A percentile compares a stretch with the other conserved stretches of the same genome.
Conservation (phyloP, 805 yeast genomes). For the Blastobotrys muscicola region DNA sequence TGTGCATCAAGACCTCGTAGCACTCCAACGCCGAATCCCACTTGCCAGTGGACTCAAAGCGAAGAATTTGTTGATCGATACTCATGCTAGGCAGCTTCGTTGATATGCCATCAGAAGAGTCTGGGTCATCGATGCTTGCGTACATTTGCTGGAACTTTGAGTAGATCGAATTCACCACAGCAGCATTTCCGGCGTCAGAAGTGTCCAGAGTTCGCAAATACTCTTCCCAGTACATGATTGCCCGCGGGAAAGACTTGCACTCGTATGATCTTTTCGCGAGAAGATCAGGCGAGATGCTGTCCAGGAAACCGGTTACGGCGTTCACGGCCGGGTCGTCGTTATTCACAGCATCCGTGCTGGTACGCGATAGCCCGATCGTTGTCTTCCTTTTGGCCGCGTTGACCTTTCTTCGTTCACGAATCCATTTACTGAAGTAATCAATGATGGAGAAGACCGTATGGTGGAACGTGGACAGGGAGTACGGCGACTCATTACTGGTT, state of each 20-base stretch:
- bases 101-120: conserved; percentile 79
- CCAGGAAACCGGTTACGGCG: conserved; percentile 34
- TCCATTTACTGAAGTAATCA: conserved; percentile 81
- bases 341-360: conserved; percentile 1
- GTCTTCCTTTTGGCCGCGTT: conserved; percentile 4
- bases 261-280: conserved; percentile 74
- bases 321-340: conserved; percentile 21
- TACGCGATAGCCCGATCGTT: conserved; percentile 2
- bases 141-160: conserved; percentile 60
- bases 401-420: conserved; percentile 18
- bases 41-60: conserved; percentile 74
- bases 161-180: conserved; percentile 21
- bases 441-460: conserved; percentile 67
- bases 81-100: conserved; percentile 53
- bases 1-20: conserved; percentile 52
- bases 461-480: conserved; percentile 37
- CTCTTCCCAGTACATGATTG: conserved; percentile 77
- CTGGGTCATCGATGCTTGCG: conserved; percentile 80
- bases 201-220: conserved; percentile 38
- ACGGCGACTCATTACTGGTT: no score
- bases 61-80: conserved; percentile 65
- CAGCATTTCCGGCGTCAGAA: neutral
- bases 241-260: conserved; percentile 78
- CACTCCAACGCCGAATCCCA: conserved; percentile 87
- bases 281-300: conserved; percentile 51